Evolutionary conservation across 257 asterid genomes (phyloP), one percentile per base, ranked within the genome.

Genomic region (Nicotiana noctiflora): DNA sequence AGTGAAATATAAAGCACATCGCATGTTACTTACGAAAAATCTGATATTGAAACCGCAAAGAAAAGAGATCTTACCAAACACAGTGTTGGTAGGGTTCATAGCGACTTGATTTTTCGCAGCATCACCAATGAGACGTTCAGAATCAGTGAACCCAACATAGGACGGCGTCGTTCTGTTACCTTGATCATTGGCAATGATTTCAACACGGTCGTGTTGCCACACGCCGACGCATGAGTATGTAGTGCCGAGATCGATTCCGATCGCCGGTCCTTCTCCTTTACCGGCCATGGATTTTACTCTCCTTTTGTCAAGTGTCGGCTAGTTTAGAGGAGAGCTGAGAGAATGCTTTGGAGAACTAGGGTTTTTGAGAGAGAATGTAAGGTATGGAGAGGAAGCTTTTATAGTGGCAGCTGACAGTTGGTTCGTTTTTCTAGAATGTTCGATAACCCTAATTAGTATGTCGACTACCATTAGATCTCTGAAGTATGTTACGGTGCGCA

Each of bases 51-150:
- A 21, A 2, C 4, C 3, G 1, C 3, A 3, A 56, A 11, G 78
- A 0, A 46, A 2, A 27, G 34, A 68, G 55, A 72, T 27, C 89
- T 66, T 88, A 90, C 98, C 98, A 2, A 93, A 93, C 31, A 93
- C 98, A 1, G 98, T 93, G 91, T 92, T 93, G 7, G 76, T 84
- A 61, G 95, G 95, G 87, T 92, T 93, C 98, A 92, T 93, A 57
- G 98, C 98, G 23, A 92, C 98, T 91, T 93, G 98, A 51, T 93
- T 93, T 93, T 92, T 93, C 4, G 98, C 98, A 11, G 98, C 97
- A 14, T 93, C 98, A n/a, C 98, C 98, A 44, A 93, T 92, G 32
- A 93, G 95, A 74, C 98, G 76, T 84, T 92, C 98, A 1, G 93
- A 60, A 25, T 93, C 98, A 13, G 97, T 93, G 79, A 93, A 93